phyloP scores from a whole-genome alignment of 306 rosid genomes.

The Fagus sylvatica region DNA sequence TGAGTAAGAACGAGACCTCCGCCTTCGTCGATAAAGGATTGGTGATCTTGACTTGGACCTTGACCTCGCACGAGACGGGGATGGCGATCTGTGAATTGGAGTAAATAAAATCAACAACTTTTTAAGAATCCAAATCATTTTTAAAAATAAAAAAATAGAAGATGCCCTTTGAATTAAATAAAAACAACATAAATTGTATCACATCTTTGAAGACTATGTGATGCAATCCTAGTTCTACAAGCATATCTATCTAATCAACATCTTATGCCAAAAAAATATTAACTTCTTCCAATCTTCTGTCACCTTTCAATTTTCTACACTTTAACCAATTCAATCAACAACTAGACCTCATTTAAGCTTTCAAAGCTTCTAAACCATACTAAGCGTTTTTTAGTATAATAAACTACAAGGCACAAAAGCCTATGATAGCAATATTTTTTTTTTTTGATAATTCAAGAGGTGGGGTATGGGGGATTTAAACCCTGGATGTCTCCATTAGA shows the following conservation, averaged over 20 bases:
- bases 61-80: constrained; percentile 57
- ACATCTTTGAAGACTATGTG: background rate
- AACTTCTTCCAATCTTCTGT: background rate
- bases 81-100: constrained; percentile 66
- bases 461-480: too few relatives aligned
- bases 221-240: background rate
- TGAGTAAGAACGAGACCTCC: constrained; percentile 84
- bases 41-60: constrained; percentile 89
- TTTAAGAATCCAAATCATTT: constrained; percentile 12
- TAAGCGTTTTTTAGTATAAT: background rate
- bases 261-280: background rate
- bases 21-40: constrained; percentile 59
- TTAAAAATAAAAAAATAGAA: background rate
- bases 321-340: background rate
- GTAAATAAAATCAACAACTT: constrained; percentile 14
- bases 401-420: background rate
- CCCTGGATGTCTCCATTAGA: too few relatives aligned
- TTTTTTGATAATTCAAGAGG: too few relatives aligned
- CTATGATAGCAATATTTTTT: too few relatives aligned
- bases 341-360: background rate
- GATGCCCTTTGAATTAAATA: background rate
- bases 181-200: background rate
- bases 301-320: background rate
- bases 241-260: background rate
- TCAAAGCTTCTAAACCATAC: background rate